Base-by-base conservation (phyloP, 371 early-diverging fungal genomes). In the Rhizomucor miehei region DNA sequence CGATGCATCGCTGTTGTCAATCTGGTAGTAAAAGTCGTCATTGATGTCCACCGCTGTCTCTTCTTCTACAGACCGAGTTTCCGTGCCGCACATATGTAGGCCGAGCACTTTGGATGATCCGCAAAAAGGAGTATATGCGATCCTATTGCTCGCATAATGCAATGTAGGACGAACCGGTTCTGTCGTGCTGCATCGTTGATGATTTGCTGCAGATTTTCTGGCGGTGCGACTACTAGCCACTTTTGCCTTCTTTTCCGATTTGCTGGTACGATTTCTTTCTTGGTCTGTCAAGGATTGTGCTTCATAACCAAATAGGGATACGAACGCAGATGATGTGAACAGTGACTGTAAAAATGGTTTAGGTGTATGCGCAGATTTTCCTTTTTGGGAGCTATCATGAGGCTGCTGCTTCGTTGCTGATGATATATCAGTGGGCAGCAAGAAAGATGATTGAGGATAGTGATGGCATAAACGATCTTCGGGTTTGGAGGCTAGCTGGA, bases 401-500 rank as follows among this genome's bases (percentile, higher is more conserved):
- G 29, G 29, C 8, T 29, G 29, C 29, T 29, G 3, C 29, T 29
- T 29, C 29, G 29, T 3, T 29, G 29, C 8, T 8, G 29, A 3
- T 29, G 8, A 3, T 5, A 8, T 29, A 29, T 29, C 29, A 29
- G 29, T 5, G 3, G 29, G 29, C 29, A 8, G 29, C 8, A 29
- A 29, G 29, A 8, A 3, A 29, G 29, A 29, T 5, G 3, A 5
- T 3, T 29, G 29, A 29, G 3, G 29, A 8, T 29, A 8, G 29
- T 29, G 29, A 29, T 29, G 29, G 45, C 74, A 73, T 10, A 68
- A 51, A 23, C 68, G 67, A 21, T 54, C 56, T 13, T 62, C 63
- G 6, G 67, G 64, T 52, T 67, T 67, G 3, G 73, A 69, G 17
- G 77, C 73, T 10, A 77, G 61, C 36, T 77, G 77, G 35, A 73